A percentile compares a stretch with the other conserved stretches of the same genome.
Evolutionary conservation across 2,329 filamentous ascomycete genomes (phyloP).

Genomic region (Polytolypa hystricis): DNA sequence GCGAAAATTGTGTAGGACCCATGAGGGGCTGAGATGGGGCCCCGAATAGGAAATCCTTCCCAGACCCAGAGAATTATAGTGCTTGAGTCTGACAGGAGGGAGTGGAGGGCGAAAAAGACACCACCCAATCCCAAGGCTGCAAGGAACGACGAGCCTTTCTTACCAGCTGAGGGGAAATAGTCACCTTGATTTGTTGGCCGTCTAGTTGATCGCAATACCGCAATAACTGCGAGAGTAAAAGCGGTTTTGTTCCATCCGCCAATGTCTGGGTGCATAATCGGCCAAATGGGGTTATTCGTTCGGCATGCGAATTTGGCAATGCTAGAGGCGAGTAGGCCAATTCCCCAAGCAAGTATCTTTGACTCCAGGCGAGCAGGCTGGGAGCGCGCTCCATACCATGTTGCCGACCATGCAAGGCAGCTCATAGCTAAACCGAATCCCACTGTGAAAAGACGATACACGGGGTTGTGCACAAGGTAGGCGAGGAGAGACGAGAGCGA

Average conservation of each 20-base stretch:
- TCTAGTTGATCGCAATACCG: slow-evolving; percentile 65
- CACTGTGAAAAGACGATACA: slow-evolving; percentile 65
- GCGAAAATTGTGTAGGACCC: slow-evolving; percentile 74
- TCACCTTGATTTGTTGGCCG: slow-evolving; percentile 44
- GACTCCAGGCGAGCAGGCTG: slow-evolving; percentile 68
- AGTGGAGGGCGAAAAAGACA: slow-evolving; percentile 81
- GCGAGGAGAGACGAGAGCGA: slow-evolving; percentile 70
- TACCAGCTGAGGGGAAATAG: slow-evolving; percentile 41
- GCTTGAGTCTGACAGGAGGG: slow-evolving; percentile 87
- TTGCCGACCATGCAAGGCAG: slow-evolving; percentile 74
- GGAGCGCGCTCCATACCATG: slow-evolving; percentile 64
- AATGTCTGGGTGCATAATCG: slow-evolving; percentile 78
- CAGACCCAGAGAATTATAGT: slow-evolving; percentile 99
- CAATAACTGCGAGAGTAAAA: slow-evolving; percentile 61
- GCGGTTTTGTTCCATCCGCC: slow-evolving; percentile 88
- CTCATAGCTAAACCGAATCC: slow-evolving; percentile 70
- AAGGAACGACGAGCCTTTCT: slow-evolving; percentile 56
- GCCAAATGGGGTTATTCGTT: slow-evolving; percentile 96
- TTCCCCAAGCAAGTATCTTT: slow-evolving; percentile 66
- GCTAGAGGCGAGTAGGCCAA: slow-evolving; percentile 75
- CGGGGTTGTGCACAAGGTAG: slow-evolving; percentile 63
- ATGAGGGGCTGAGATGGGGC: slow-evolving; percentile 80
- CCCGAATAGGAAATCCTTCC: slow-evolving; percentile 87
- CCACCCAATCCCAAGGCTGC: slow-evolving; percentile 71
- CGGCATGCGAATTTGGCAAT: slow-evolving; percentile 85